Base-by-base conservation (phyloP, 139 green algal species). In the Haematococcus lacustris region DNA sequence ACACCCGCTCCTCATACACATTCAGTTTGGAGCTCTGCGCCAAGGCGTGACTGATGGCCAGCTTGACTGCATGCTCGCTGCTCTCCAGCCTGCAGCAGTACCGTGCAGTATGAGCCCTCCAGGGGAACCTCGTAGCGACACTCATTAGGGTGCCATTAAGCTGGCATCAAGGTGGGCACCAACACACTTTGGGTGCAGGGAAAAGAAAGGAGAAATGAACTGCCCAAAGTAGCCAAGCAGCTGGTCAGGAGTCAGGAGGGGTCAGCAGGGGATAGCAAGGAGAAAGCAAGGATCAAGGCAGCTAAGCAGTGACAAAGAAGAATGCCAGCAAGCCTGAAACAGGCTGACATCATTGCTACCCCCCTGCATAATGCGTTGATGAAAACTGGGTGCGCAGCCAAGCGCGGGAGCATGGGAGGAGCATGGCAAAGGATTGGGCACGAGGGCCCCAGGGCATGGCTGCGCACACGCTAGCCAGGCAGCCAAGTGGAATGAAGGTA, bases 1-100 rank as follows among this genome's bases (percentile, higher is more conserved):
- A 62, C 61, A 94, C 90, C 1, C 91, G 83, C 68, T 88, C 82
- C 82, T 96, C 91, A 69, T 94, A 94, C 62, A 94, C 79, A n/a
- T 69, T 85, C 66, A 96, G 81, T 81, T 94, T 96, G 51, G 84
- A 92, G 57, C 79, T 89, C 82, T 92, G 83, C 0, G 83, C 83
- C 59, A 88, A 65, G 17, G 80, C 83, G 59, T 86, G 77, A 35
- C 75, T 83, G 71, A 88, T 83, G 67, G 82, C 79, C 47, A 88
- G 73, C 41, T 84, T 84, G 2, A 93, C 82, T 38, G 80, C 63
- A 2, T 61, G 66, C 41, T 77, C 71, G 6, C 35, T 21, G 21
- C 68, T 68, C 53, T 78, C 50, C 5, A 21, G 28, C 43, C 60
- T 64, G 70, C 2, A 53, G 43, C 43, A 53, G 9, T 9, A 53